A percentile compares a stretch with the other conserved stretches of the same genome.
Evolutionary conservation across 2,329 filamentous ascomycete species (phyloP).

Genomic region (Ophiocordyceps australis): DNA sequence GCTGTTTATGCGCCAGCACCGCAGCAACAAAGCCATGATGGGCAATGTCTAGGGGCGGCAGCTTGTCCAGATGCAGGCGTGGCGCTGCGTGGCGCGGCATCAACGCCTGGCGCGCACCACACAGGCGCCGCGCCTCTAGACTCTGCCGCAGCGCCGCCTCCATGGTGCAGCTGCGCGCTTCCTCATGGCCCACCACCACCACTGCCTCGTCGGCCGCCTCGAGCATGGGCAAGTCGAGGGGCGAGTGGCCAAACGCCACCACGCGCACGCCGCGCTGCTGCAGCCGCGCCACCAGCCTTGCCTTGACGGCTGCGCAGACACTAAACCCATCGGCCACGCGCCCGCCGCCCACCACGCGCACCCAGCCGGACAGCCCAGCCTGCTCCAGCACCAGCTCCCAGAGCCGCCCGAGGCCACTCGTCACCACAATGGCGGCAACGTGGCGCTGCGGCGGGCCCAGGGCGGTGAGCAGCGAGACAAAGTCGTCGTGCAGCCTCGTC

Average conservation of each 20-base stretch:
- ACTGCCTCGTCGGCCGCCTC: conserved; percentile 29
- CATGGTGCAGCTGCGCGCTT: conserved; percentile 31
- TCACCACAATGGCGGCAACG: conserved; percentile 31
- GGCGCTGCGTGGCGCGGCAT: conserved; percentile 19
- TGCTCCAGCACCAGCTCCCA: conserved; percentile 35
- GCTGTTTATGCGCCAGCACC: conserved; percentile 3
- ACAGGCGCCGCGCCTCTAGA: conserved; percentile 21
- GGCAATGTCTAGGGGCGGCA: conserved; percentile 21
- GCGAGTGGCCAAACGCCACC: conserved; percentile 42
- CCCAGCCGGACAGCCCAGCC: conserved; percentile 17
- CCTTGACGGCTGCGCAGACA: conserved; percentile 32
- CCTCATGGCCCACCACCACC: conserved; percentile 32
- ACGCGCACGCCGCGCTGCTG: conserved; percentile 21
- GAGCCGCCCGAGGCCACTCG: conserved; percentile 29
- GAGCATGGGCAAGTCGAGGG: conserved; percentile 39
- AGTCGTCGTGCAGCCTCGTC: conserved; percentile 25
- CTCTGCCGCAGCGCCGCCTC: conserved; percentile 21
- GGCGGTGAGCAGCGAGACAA: conserved; percentile 21
- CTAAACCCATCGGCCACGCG: conserved; percentile 26
- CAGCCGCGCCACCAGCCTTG: conserved; percentile 22
- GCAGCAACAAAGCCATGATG: conserved; percentile 7
- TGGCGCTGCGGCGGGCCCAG: conserved; percentile 12
- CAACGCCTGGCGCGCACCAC: conserved; percentile 23
- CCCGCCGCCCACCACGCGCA: conserved; percentile 34
- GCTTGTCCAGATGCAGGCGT: conserved; percentile 19